A percentile compares a stretch with the other conserved stretches of the same genome.
Conservation (phyloP, 1,284 basidiomycete genomes). For the Retiboletus flavoniger region DNA sequence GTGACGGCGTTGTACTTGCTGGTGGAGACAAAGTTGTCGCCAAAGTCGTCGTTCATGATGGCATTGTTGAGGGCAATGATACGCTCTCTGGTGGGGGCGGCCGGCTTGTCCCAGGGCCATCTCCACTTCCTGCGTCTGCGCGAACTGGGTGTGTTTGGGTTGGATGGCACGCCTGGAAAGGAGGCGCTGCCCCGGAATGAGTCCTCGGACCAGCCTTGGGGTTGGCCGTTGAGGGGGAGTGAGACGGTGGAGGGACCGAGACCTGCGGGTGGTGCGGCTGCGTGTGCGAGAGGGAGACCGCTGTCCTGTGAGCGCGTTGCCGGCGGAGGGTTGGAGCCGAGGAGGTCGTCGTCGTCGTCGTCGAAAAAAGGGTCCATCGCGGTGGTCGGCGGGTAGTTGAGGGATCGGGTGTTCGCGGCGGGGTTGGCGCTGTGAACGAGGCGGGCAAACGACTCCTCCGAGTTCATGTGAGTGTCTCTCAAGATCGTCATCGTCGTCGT, state of each 20-base stretch:
- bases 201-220: constrained; percentile 66
- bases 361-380: constrained; percentile 80
- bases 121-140: constrained; percentile 45
- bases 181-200: constrained; percentile 45
- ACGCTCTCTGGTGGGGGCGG: constrained; percentile 61
- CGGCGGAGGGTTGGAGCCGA: constrained; percentile 1
- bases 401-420: constrained; percentile 49
- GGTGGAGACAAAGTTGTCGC: constrained; percentile 87
- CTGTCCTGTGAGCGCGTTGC: constrained; percentile 69
- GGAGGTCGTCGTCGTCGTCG: constrained; percentile 60
- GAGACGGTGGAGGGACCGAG: constrained; percentile 42
- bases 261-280: constrained; percentile 63
- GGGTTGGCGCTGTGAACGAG: constrained; percentile 74
- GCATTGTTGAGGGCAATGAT: constrained; percentile 73
- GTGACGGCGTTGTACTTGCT: constrained; percentile 92
- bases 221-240: constrained; percentile 43
- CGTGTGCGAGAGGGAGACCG: constrained; percentile 56
- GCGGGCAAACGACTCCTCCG: constrained; percentile 65
- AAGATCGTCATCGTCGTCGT: not conserved
- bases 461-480: constrained; percentile 15
- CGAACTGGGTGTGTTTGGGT: constrained; percentile 13
- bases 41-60: constrained; percentile 64
- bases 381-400: constrained; percentile 20
- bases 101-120: constrained; percentile 78
- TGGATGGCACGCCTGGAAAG: constrained; percentile 35